These are phyloP conservation scores for Penicillium sp. DNA, from an alignment of 2,329 filamentous ascomycete genomes.

Conservation along the genomic window DNA sequence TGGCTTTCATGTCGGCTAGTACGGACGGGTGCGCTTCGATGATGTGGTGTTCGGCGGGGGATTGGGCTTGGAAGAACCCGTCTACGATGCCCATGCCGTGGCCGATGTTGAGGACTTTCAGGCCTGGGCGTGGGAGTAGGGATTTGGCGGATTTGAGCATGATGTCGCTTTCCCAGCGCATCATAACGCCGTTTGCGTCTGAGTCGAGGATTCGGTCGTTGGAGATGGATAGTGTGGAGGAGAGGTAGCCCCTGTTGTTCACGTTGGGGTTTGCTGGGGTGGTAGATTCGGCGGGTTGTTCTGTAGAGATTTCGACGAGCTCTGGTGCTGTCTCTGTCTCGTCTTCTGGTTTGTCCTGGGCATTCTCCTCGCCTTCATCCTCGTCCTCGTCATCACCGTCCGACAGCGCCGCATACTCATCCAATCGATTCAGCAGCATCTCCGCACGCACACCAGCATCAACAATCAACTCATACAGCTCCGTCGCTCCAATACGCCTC, in stretches of 20 bases:
- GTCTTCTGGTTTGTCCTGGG: conserved; percentile 20
- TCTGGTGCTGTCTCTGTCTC: conserved; percentile 31
- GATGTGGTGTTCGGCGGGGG: conserved; percentile 77
- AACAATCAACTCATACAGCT: conserved; percentile 81
- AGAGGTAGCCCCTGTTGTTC: conserved; percentile 71
- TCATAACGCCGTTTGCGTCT: conserved; percentile 86
- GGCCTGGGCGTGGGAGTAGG: conserved; percentile 65
- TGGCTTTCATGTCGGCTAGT: conserved; percentile 68
- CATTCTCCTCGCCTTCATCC: conserved; percentile 27
- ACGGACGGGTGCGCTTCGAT: conserved; percentile 85
- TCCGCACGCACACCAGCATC: conserved; percentile 91
- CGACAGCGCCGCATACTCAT: conserved; percentile 75
- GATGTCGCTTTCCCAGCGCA: conserved; percentile 88
- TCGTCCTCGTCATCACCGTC: conserved; percentile 45
- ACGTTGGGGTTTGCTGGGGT: conserved; percentile 49
- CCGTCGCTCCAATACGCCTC: conserved; percentile 66
- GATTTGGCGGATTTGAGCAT: conserved; percentile 78
- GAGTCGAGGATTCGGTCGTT: conserved; percentile 73
- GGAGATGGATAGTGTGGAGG: conserved; percentile 69
- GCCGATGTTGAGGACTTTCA: conserved; percentile 81
- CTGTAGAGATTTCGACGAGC: conserved; percentile 32
- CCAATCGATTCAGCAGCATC: conserved; percentile 80
- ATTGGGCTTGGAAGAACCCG: conserved; percentile 71
- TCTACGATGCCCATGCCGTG: conserved; percentile 94
- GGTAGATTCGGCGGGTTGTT: conserved; percentile 18